Evolutionary conservation across 257 asterid species (phyloP), one percentile per base, ranked within the genome.

Genomic region (Asclepias syriaca): DNA sequence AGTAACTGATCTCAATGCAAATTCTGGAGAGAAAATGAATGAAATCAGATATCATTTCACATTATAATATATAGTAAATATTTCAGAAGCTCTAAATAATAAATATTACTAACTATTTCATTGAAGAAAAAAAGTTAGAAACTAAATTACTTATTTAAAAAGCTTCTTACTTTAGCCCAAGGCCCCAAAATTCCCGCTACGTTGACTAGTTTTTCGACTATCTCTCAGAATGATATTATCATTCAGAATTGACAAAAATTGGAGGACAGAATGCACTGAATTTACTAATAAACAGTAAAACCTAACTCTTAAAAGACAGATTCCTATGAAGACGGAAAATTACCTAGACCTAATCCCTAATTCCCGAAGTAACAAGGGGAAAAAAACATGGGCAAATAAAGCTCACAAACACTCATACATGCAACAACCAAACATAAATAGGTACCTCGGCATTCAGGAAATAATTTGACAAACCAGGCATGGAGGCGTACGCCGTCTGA

Each of bases 401-500:
- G 10, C 59, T 5, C 8, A 51, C 12, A 40, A 54, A 34, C 0
- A 24, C 22, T 14, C 1, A 46, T 6, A 24, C 56, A 51, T 18
- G 58, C 22, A 48, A 3, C 2, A 27, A n/a, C 19, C 22, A 46
- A 29, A 29, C 6, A 8, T 15, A 40, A 5, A 5, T 19, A 40
- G 10, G 5, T 19, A 89, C 99, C 99, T 85, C 82, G 78, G 81
- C 92, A 84, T 48, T 92, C 90, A 40, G 98, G 94, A 69, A 84
- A 59, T 68, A 84, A 83, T 81, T 92, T 95, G 73, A 95, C 89
- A 79, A 92, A 95, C 99, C 99, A 95, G 76, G 96, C 87, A 65
- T 95, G 99, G 71, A 95, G 99, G 60, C 97, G 96, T 53, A 95
- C 93, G 50, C 98, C 99, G 70, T 95, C 99, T 69, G 92, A 89